These are phyloP conservation scores for Cryptosporidium sp. DNA, from an alignment of 169 alveolate species.

Conservation along the genomic window DNA sequence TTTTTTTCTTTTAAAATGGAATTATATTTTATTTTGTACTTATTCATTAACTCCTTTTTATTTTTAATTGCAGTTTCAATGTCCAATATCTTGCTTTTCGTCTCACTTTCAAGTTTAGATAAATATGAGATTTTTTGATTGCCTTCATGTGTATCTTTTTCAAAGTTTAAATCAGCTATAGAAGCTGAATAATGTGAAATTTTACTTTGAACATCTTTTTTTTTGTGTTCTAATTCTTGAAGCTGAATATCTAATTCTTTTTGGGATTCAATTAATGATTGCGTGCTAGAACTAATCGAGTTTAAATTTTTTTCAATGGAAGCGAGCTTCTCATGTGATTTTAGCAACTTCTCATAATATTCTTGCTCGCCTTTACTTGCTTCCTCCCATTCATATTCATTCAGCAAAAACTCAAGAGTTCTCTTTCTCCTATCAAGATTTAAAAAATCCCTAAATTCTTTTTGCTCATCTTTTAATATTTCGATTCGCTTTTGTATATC, in stretches of 20 bases:
- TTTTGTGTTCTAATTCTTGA: slow-evolving; percentile 23
- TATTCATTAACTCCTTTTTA: not conserved
- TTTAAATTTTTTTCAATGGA: not conserved
- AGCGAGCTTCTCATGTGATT: slow-evolving; percentile 25
- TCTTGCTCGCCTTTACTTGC: slow-evolving; percentile 64
- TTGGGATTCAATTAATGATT: not conserved
- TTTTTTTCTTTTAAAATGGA: slow-evolving; percentile 25
- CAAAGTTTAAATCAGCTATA: slow-evolving; percentile 15
- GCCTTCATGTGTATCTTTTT: not conserved
- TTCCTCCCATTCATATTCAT: slow-evolving; percentile 70
- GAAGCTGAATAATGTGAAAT: slow-evolving; percentile 31
- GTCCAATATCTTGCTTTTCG: not conserved
- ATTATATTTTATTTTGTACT: not conserved
- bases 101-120: slow-evolving; percentile 9
- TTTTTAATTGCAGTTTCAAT: not conserved
- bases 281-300: not conserved
- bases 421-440: slow-evolving; percentile 65
- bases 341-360: slow-evolving; percentile 28
- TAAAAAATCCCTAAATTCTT: slow-evolving; percentile 78
- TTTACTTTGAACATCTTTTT: slow-evolving; percentile 22
- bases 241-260: slow-evolving; percentile 25
- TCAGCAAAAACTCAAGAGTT: slow-evolving; percentile 40
- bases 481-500: slow-evolving; percentile 79
- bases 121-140: slow-evolving; percentile 5
- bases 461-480: slow-evolving; percentile 73